These are phyloP conservation scores for Naganishia kalamii DNA, from an alignment of 768 basidiomycete genomes.

Conservation along the genomic window DNA sequence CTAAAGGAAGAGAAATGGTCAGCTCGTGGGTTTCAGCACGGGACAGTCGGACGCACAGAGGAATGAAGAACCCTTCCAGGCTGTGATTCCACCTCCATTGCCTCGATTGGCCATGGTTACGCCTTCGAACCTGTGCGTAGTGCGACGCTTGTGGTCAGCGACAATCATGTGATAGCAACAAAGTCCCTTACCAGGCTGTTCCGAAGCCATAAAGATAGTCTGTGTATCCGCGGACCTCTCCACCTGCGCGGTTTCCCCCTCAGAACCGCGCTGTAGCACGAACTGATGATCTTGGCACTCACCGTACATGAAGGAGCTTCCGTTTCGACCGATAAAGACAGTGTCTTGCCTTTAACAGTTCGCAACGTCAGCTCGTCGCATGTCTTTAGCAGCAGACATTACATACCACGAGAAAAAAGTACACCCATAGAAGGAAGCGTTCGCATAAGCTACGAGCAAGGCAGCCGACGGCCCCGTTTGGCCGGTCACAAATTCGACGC, in stretches of 20 bases:
- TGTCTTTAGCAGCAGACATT: no score
- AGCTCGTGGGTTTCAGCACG: neutral
- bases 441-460: slow-evolving; percentile 59
- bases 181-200: slow-evolving; percentile 26
- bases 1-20: neutral
- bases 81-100: slow-evolving; percentile 61
- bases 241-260: slow-evolving; percentile 59
- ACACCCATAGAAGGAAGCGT: slow-evolving; percentile 63
- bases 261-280: neutral
- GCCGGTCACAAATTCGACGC: slow-evolving; percentile 20
- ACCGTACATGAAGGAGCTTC: neutral
- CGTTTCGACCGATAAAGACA: slow-evolving; percentile 56
- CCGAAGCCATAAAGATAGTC: slow-evolving; percentile 53
- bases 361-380: no score
- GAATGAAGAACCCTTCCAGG: slow-evolving; percentile 54
- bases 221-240: slow-evolving; percentile 59
- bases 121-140: slow-evolving; percentile 59
- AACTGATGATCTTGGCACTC: neutral
- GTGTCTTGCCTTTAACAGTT: no score
- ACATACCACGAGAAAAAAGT: slow-evolving; percentile 59
- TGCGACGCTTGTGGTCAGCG: no score
- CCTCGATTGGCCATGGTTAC: slow-evolving; percentile 58
- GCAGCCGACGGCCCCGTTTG: slow-evolving; percentile 58
- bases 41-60: slow-evolving; percentile 18
- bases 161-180: neutral